Evolutionary conservation across 163 green algal species (phyloP), one percentile per base, ranked within the genome.

Genomic region (Chloromonas sp.): DNA sequence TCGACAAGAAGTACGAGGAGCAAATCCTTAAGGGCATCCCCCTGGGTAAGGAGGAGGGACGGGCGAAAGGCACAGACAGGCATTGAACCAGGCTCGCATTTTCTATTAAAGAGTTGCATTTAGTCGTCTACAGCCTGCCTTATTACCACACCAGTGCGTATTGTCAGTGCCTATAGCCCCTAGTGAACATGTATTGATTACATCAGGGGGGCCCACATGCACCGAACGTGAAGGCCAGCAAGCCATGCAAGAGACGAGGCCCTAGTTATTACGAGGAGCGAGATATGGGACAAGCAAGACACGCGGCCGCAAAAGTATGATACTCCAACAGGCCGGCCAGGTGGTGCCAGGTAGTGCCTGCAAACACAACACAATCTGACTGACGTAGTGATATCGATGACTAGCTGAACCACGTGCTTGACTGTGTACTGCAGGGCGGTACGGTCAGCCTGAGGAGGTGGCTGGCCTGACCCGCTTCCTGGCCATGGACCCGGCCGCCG

Each of bases 401-500:
- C 66, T 15, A 74, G 66, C 66, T 15, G 66, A 74, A 11, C 5
- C 66, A 11, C 11, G 66, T 74, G 66, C 5, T 74, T 5, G 66
- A 5, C 5, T 74, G 66, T 11, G 5, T 11, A 5, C 66, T 88
- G 82, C 89, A 96, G 94, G 91, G 3, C 91, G 96, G 3, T 98
- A 98, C 84, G 97, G 97, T 11, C 88, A 98, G 87, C 95, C 97
- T 13, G 94, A 98, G 85, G 97, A 99, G 89, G 96, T 99, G 15
- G 97, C 97, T 11, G 96, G 97, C 3, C 87, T 99, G 58, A 96
- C 98, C 1, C 94, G 92, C 79, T 99, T 99, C 92, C 93, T 99
- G 82, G 96, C 96, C 0, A 86, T 98, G 5, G 97, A 99, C 91
- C 96, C 96, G 5, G 96, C 96, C 58, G 95, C 95, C 5, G 93